These are phyloP conservation scores for Hygrophila difformis DNA, from an alignment of 257 asterid species.

Conservation along the genomic window DNA sequence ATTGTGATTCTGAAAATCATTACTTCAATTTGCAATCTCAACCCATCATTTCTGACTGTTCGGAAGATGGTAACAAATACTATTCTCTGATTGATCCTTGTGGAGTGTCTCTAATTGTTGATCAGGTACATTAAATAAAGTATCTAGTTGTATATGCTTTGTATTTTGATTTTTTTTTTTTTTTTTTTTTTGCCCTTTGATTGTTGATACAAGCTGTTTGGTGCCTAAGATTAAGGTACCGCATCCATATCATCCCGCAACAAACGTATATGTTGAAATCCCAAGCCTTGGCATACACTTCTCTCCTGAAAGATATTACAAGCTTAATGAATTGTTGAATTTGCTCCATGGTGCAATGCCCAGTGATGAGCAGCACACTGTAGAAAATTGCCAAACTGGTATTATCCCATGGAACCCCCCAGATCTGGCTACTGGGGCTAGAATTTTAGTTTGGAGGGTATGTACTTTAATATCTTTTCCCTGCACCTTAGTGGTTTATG, in stretches of 20 bases:
- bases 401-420: slow-evolving; percentile 76
- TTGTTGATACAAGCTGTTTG: slow-evolving; percentile 16
- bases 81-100: slow-evolving; percentile 84
- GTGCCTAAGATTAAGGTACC: slow-evolving; percentile 67
- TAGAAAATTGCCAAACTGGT: slow-evolving; percentile 43
- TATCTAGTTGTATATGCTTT: too few relatives aligned
- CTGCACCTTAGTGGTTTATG: too few relatives aligned
- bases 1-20: slow-evolving; percentile 41
- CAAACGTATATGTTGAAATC: slow-evolving; percentile 76
- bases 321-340: slow-evolving; percentile 61
- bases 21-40: slow-evolving; percentile 44
- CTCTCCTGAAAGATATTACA: slow-evolving; percentile 79
- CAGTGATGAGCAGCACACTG: slow-evolving; percentile 44
- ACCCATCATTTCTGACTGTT: slow-evolving; percentile 39
- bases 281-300: slow-evolving; percentile 94
- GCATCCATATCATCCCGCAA: slow-evolving; percentile 79
- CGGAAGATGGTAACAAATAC: slow-evolving; percentile 44
- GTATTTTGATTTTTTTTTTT: too few relatives aligned
- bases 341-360: slow-evolving; percentile 48
- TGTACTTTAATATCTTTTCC: slow-evolving; percentile 20
- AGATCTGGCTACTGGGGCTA: slow-evolving; percentile 82
- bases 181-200: too few relatives aligned
- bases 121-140: slow-evolving; percentile 53
- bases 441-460: slow-evolving; percentile 93
- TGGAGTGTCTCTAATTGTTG: slow-evolving; percentile 86